Conservation (phyloP, 1,284 basidiomycete species). For the Cutaneotrichosporon sp. region DNA sequence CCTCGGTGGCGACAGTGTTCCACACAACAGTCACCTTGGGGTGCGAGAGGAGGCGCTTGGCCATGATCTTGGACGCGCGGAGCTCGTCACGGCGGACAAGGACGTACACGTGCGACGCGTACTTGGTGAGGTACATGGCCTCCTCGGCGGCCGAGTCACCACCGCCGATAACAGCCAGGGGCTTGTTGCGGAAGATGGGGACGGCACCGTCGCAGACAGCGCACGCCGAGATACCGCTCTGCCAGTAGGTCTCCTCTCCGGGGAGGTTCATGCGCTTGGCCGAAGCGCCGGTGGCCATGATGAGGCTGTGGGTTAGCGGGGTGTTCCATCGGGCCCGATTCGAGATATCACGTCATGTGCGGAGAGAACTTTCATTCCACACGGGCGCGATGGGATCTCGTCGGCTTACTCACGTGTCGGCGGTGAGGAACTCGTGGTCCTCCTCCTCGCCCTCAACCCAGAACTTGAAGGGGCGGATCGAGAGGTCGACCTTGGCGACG, state of each 20-base stretch:
- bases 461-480: constrained; percentile 91
- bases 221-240: constrained; percentile 96
- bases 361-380: not conserved
- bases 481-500: constrained; percentile 90
- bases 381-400: not conserved
- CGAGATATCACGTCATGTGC: not conserved
- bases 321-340: not conserved
- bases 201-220: constrained; percentile 99
- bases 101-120: constrained; percentile 92
- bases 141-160: constrained; percentile 99
- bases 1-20: constrained; percentile 84
- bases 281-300: constrained; percentile 95
- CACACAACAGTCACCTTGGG: constrained; percentile 76
- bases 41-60: constrained; percentile 83
- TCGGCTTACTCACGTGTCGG: constrained; percentile 65
- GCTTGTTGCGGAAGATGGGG: constrained; percentile 97
- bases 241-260: constrained; percentile 97
- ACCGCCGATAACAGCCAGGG: constrained; percentile 94
- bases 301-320: constrained; percentile 58
- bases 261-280: constrained; percentile 88
- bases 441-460: constrained; percentile 92
- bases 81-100: constrained; percentile 90
- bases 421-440: constrained; percentile 72
- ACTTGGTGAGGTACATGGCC: constrained; percentile 91
- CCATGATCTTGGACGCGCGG: constrained; percentile 98